A percentile compares a stretch with the other conserved stretches of the same genome.
Evolutionary conservation across 2,329 filamentous ascomycete genomes (phyloP).

Genomic region (Bipolaris cookei): DNA sequence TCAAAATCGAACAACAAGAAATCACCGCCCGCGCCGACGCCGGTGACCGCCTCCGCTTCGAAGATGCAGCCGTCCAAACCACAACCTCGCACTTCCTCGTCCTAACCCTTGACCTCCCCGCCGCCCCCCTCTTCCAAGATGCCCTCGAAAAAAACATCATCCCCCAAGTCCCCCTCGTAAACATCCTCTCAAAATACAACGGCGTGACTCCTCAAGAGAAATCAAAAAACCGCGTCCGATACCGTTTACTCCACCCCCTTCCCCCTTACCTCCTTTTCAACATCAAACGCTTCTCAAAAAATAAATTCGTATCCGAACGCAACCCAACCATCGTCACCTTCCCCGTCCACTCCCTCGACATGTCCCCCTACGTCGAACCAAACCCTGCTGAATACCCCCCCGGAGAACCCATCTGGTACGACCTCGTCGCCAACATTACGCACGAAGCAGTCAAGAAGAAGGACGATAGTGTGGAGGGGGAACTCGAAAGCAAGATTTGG

Average conservation of each 20-base stretch:
- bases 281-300: slow-evolving; percentile 94
- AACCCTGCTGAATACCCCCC: slow-evolving; percentile 73
- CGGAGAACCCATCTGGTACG: slow-evolving; percentile 88
- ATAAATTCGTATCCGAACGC: slow-evolving; percentile 94
- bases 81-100: slow-evolving; percentile 84
- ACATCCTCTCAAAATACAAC: slow-evolving; percentile 90
- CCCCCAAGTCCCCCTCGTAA: slow-evolving; percentile 78
- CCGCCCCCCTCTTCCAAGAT: slow-evolving; percentile 94
- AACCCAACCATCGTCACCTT: slow-evolving; percentile 99
- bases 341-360: slow-evolving; percentile 81
- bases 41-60: slow-evolving; percentile 86
- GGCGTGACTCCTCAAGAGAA: slow-evolving; percentile 86
- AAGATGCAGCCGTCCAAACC: slow-evolving; percentile 84
- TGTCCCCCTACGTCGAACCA: slow-evolving; percentile 89
- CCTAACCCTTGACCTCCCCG: slow-evolving; percentile 88
- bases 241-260: slow-evolving; percentile 86
- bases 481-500: slow-evolving; percentile 92
- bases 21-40: slow-evolving; percentile 91
- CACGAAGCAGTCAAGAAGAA: slow-evolving; percentile 79
- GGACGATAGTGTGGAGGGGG: slow-evolving; percentile 85
- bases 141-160: slow-evolving; percentile 95
- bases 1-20: slow-evolving; percentile 90
- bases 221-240: slow-evolving; percentile 84
- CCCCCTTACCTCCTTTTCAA: slow-evolving; percentile 93
- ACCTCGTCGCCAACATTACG: slow-evolving; percentile 93